These are phyloP conservation scores for Zymoseptoria tritici DNA, from an alignment of 2,329 filamentous ascomycete genomes.

Conservation along the genomic window DNA sequence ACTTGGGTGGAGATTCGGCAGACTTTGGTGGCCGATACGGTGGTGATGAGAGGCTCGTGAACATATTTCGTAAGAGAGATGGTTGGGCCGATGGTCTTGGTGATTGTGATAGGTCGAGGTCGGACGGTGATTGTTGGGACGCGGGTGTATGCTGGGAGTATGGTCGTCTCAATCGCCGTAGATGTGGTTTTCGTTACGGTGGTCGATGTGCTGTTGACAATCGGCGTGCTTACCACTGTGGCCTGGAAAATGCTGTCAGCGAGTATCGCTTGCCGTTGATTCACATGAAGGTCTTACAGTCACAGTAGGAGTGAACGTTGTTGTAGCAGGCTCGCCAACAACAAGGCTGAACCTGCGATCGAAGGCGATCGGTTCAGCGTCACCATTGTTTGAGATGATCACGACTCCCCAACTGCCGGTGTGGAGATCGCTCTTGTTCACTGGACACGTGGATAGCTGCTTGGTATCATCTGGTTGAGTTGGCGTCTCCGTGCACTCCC, in stretches of 20 bases:
- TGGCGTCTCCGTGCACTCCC: slow-evolving; percentile 1
- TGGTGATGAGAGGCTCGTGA: slow-evolving; percentile 12
- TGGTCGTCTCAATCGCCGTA: neutral
- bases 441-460: slow-evolving; percentile 22
- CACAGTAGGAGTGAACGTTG: slow-evolving; percentile 14
- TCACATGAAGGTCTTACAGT: slow-evolving; percentile 11
- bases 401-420: slow-evolving; percentile 39
- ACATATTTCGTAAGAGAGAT: slow-evolving; percentile 18
- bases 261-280: neutral
- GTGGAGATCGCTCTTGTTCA: slow-evolving; percentile 36
- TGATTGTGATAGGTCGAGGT: slow-evolving; percentile 16
- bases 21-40: slow-evolving; percentile 27
- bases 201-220: neutral
- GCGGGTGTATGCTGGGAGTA: neutral
- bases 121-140: slow-evolving; percentile 4
- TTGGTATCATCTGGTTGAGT: slow-evolving; percentile 3
- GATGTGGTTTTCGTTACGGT: neutral
- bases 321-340: slow-evolving; percentile 23
- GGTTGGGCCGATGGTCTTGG: slow-evolving; percentile 22
- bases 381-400: slow-evolving; percentile 34
- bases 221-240: slow-evolving; percentile 16
- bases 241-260: slow-evolving; percentile 14
- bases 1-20: slow-evolving; percentile 25
- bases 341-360: slow-evolving; percentile 34
- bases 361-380: slow-evolving; percentile 37